A percentile compares a stretch with the other conserved stretches of the same genome.
phyloP scores from a whole-genome alignment of 169 alveolate species.

The Plasmodium gonderi region DNA sequence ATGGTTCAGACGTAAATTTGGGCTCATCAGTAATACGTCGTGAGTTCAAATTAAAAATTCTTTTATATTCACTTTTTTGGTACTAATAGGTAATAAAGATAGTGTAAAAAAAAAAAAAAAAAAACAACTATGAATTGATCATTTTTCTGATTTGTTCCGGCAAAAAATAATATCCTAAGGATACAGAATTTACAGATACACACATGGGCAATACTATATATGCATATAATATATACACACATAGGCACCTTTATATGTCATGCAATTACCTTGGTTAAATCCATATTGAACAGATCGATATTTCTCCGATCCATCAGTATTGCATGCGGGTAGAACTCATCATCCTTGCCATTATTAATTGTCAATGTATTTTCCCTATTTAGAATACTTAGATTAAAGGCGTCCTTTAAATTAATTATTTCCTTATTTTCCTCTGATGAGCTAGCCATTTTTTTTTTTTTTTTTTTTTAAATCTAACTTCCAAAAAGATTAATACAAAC shows the following conservation, averaged over 20 bases:
- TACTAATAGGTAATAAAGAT: constrained; percentile 11
- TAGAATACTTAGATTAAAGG: not conserved
- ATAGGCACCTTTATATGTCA: not conserved
- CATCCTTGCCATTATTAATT: constrained; percentile 44
- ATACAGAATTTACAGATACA: not conserved
- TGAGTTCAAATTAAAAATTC: constrained; percentile 73
- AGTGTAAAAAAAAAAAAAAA: constrained; percentile 11
- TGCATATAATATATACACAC: not conserved
- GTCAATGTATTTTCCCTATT: constrained; percentile 61
- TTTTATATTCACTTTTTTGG: constrained; percentile 68
- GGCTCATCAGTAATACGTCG: constrained; percentile 40
- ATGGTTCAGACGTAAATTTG: constrained; percentile 48
- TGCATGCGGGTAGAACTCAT: constrained; percentile 30
- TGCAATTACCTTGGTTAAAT: constrained; percentile 21
- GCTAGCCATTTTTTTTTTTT: constrained; percentile 14
- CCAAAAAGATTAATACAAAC: not conserved
- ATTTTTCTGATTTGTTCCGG: not conserved
- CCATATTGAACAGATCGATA: constrained; percentile 62
- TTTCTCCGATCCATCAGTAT: constrained; percentile 26
- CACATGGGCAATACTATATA: not conserved
- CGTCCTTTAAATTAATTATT: constrained; percentile 25
- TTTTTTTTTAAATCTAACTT: not conserved
- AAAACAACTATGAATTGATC: too few species aligned
- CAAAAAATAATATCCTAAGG: not conserved
- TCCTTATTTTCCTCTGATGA: not conserved